Percentiles rank a stretch among this genome's conserved stretches.
These are phyloP conservation scores for Ruellia speciosa DNA, from an alignment of 305 asterid genomes.

Conservation along the genomic window DNA sequence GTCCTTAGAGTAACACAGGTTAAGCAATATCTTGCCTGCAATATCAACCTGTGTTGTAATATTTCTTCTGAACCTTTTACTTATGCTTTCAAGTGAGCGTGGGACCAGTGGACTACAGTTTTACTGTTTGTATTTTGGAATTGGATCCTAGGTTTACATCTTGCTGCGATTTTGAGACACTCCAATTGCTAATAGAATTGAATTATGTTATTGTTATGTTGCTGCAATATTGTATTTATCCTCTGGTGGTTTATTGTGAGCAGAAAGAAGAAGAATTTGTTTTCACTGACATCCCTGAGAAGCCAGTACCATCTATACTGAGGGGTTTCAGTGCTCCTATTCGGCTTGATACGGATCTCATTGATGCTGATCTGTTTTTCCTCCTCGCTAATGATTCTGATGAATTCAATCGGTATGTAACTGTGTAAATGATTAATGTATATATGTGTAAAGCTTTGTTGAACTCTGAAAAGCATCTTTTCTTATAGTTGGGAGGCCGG, in stretches of 20 bases:
- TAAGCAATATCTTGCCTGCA: neutral
- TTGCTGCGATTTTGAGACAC: too few species aligned
- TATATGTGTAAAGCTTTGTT: neutral
- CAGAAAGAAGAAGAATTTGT: slow-evolving; percentile 90
- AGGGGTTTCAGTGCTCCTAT: slow-evolving; percentile 96
- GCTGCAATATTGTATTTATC: slow-evolving; percentile 16
- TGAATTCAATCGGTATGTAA: slow-evolving; percentile 80
- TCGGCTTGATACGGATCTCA: slow-evolving; percentile 74
- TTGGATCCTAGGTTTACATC: too few species aligned
- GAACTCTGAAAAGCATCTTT: slow-evolving; percentile 13
- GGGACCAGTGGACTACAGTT: too few species aligned
- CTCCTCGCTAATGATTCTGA: slow-evolving; percentile 93
- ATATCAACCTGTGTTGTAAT: neutral
- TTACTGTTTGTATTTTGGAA: too few species aligned
- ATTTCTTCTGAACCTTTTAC: too few species aligned
- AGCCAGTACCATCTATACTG: slow-evolving; percentile 75
- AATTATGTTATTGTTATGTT: neutral
- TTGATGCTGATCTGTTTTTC: slow-evolving; percentile 60
- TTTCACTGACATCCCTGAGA: slow-evolving; percentile 54
- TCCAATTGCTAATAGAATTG: too few species aligned
- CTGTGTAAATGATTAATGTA: neutral
- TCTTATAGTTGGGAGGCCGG: slow-evolving; percentile 87
- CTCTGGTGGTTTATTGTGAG: slow-evolving; percentile 18
- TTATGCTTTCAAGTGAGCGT: too few species aligned
- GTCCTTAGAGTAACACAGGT: slow-evolving; percentile 86